Base-by-base conservation (phyloP, 345 rosid species). In the Rhizophora apiculata region DNA sequence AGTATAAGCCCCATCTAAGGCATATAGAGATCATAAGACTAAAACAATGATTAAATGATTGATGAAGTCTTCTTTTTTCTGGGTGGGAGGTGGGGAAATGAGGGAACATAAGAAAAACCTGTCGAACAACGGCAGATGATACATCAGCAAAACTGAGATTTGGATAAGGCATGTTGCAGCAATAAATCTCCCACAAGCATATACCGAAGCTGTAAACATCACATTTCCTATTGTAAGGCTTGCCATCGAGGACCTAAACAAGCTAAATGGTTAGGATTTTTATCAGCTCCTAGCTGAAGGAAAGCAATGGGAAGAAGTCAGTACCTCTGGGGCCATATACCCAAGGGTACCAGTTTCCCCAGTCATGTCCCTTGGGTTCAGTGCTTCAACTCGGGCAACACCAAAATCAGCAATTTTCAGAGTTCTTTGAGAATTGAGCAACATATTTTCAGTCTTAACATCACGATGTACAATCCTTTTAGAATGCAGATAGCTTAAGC, bases 321-420 rank as follows among this genome's bases (percentile, higher is more conserved):
- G 19, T 68, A 77, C 80, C 80, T 77, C 80, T 21, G 76, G 74
- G 27, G 80, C 80, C 76, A 77, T 77, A 67, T 77, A 77, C 26
- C 76, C 80, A 27, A 77, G 74, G 64, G 80, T 77, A 64, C 80
- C 80, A 15, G 80, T 77, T 77, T 77, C 80, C 64, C 80, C 80
- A 4, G 80, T 77, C 80, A 77, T 77, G 16, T 77, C 80, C 69
- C 76, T 67, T 8, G 80, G 80, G 30, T 77, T 77, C 61, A 72
- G 80, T n/a, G 80, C 80, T 60, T 77, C 80, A 68, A 77, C 76
- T 51, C 80, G 80, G 37, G 80, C 80, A 62, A 77, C 80, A 29
- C 80, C 80, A 58, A 77, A 77, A 68, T 77, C 80, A 65, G 80
- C 80, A 49, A 77, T 77, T 72, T 77, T 77, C 66, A 77, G 30